Evolutionary conservation across 129 eudicot genomes (phyloP).

Genomic region (Pulicaria dysenterica): DNA sequence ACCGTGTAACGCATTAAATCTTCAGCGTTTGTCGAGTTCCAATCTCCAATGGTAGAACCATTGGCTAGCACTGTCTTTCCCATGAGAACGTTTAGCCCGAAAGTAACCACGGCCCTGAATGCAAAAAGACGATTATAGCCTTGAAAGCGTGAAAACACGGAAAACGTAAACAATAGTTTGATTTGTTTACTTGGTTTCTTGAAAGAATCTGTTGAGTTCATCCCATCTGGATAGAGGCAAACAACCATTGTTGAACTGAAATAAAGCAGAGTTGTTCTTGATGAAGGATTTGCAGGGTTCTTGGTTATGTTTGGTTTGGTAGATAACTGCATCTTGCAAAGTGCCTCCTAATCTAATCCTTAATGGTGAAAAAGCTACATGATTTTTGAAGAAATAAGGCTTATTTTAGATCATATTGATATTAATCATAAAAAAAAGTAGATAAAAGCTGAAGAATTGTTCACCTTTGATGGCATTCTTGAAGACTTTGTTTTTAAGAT

Average conservation of each 20-base stretch:
- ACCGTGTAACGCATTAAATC: slow-evolving; percentile 65
- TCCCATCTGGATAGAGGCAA: slow-evolving; percentile 83
- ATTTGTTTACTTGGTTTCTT: slow-evolving; percentile 54
- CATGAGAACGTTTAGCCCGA: slow-evolving; percentile 75
- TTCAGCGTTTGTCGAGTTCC: slow-evolving; percentile 76
- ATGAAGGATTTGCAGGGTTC: slow-evolving; percentile 60
- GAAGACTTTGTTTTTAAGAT: slow-evolving; percentile 58
- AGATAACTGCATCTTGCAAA: slow-evolving; percentile 72
- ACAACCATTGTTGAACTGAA: slow-evolving; percentile 67
- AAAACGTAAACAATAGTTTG: slow-evolving; percentile 7
- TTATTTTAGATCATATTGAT: background rate
- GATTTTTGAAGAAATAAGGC: background rate
- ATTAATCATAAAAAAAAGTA: background rate
- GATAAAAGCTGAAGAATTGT: background rate
- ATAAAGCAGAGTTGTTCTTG: slow-evolving; percentile 46
- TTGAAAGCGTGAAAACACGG: background rate
- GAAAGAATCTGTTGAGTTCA: slow-evolving; percentile 61
- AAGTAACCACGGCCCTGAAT: slow-evolving; percentile 61
- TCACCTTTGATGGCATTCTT: slow-evolving; percentile 75
- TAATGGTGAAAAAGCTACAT: slow-evolving; percentile 84
- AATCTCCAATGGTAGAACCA: slow-evolving; percentile 61
- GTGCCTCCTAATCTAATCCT: slow-evolving; percentile 95
- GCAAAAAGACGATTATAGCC: background rate
- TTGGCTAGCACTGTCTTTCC: slow-evolving; percentile 49
- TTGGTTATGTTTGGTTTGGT: slow-evolving; percentile 51